A percentile compares a stretch with the other conserved stretches of the same genome.
These are phyloP conservation scores for Russula olivacea DNA, from an alignment of 768 basidiomycete species.

Conservation along the genomic window DNA sequence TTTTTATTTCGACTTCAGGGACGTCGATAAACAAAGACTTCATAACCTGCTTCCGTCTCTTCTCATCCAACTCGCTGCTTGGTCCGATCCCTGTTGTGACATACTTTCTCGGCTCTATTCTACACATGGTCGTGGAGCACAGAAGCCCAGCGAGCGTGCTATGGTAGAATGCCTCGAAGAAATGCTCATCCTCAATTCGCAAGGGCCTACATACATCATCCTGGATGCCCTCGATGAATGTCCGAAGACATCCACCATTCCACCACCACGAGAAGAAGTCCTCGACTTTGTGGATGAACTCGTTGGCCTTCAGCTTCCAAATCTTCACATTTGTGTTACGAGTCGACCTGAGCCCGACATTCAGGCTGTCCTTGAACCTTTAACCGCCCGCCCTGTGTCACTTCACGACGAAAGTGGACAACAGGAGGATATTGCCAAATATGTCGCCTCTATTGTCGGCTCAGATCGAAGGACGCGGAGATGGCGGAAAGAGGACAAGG, in stretches of 20 bases:
- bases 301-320: background rate
- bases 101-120: background rate
- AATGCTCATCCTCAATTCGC: background rate
- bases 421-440: background rate
- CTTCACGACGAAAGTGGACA: slow-evolving; percentile 8
- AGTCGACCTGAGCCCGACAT: slow-evolving; percentile 10
- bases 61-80: slow-evolving; percentile 1
- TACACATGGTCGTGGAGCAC: background rate
- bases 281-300: background rate
- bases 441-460: background rate
- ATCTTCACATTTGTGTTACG: slow-evolving; percentile 9
- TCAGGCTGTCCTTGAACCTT: background rate
- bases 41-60: slow-evolving; percentile 3
- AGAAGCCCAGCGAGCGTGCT: background rate
- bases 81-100: background rate
- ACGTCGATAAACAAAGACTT: slow-evolving; percentile 1
- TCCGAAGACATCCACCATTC: background rate
- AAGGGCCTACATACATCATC: slow-evolving; percentile 3
- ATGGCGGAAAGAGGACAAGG: slow-evolving; percentile 8
- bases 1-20: slow-evolving; percentile 9
- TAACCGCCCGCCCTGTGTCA: background rate
- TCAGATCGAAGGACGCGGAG: background rate
- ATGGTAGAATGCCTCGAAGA: slow-evolving; percentile 2
- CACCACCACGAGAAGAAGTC: slow-evolving; percentile 3
- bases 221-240: slow-evolving; percentile 16